Conservation (phyloP, 495 filamentous ascomycete genomes). For the Corynascus novoguineensis region DNA sequence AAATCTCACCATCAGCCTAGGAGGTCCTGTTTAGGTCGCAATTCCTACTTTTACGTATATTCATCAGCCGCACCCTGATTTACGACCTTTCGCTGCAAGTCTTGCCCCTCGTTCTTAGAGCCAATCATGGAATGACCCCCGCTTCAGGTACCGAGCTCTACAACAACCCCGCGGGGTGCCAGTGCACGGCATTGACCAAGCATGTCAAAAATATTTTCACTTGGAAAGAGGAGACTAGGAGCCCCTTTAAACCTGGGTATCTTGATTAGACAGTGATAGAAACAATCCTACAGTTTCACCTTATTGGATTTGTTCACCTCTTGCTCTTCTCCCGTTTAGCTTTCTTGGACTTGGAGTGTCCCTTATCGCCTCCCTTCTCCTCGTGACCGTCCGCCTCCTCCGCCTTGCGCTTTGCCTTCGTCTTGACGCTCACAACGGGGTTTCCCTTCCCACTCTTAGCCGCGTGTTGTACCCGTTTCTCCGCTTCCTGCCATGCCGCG, state of each 20-base stretch:
- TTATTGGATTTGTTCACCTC: slow-evolving; percentile 14
- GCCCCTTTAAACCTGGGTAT: background rate
- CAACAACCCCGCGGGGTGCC: background rate
- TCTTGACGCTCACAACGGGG: slow-evolving; percentile 78
- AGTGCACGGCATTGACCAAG: background rate
- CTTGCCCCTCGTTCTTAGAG: background rate
- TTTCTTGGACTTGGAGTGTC: slow-evolving; percentile 53
- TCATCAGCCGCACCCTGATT: background rate
- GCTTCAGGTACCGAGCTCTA: no score
- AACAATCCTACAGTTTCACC: background rate
- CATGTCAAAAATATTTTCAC: background rate
- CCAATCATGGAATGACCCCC: background rate
- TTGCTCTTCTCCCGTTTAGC: slow-evolving; percentile 43
- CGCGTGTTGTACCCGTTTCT: slow-evolving; percentile 62
- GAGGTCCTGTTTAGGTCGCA: background rate
- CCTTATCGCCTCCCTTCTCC: slow-evolving; percentile 51
- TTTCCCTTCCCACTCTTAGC: slow-evolving; percentile 53
- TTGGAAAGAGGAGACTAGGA: background rate
- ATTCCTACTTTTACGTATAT: background rate
- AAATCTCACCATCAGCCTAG: background rate
- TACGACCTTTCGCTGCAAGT: background rate
- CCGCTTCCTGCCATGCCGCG: slow-evolving; percentile 75
- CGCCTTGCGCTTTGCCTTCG: slow-evolving; percentile 75
- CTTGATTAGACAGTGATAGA: background rate
- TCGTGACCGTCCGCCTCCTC: slow-evolving; percentile 56